Percentiles rank a stretch among this genome's conserved stretches.
Evolutionary conservation across 2,329 filamentous ascomycete genomes (phyloP).

Genomic region (Claviceps sp.): DNA sequence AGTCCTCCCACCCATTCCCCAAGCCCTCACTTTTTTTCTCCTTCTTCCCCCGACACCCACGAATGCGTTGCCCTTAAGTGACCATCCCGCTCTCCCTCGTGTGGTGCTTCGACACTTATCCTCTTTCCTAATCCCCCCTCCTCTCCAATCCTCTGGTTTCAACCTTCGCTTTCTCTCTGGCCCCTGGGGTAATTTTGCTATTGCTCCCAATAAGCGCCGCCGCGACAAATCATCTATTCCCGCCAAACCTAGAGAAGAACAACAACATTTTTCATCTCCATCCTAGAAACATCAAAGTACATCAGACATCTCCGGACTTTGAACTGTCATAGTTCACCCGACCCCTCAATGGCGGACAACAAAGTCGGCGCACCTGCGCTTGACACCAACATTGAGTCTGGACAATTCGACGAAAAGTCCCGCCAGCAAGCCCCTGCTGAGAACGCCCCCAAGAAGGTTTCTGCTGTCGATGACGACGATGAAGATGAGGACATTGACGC

Average conservation of each 20-base stretch:
- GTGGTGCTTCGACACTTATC: slow-evolving; percentile 29
- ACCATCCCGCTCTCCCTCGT: slow-evolving; percentile 30
- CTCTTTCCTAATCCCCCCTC: slow-evolving; percentile 7
- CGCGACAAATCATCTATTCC: not conserved
- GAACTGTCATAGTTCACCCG: not conserved
- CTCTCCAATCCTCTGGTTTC: slow-evolving; percentile 3
- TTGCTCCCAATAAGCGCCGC: slow-evolving; percentile 1
- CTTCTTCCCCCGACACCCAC: slow-evolving; percentile 29
- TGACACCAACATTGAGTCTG: slow-evolving; percentile 51
- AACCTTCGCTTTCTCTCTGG: not conserved
- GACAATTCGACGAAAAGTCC: slow-evolving; percentile 52
- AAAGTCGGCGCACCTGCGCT: slow-evolving; percentile 41
- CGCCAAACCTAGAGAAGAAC: slow-evolving; percentile 1
- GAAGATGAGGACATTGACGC: slow-evolving; percentile 70
- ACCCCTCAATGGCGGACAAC: slow-evolving; percentile 38
- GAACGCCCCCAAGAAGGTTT: slow-evolving; percentile 22
- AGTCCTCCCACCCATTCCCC: slow-evolving; percentile 22
- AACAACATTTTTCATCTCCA: not conserved
- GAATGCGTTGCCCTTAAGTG: slow-evolving; percentile 33
- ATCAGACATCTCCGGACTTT: not conserved
- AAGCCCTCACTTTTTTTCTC: slow-evolving; percentile 14
- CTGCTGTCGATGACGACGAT: slow-evolving; percentile 50
- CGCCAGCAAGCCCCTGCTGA: slow-evolving; percentile 19
- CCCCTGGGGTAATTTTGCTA: slow-evolving; percentile 4
- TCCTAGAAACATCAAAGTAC: not conserved